phyloP scores from a whole-genome alignment of 441 rosid species.

The Croton laevigatus region DNA sequence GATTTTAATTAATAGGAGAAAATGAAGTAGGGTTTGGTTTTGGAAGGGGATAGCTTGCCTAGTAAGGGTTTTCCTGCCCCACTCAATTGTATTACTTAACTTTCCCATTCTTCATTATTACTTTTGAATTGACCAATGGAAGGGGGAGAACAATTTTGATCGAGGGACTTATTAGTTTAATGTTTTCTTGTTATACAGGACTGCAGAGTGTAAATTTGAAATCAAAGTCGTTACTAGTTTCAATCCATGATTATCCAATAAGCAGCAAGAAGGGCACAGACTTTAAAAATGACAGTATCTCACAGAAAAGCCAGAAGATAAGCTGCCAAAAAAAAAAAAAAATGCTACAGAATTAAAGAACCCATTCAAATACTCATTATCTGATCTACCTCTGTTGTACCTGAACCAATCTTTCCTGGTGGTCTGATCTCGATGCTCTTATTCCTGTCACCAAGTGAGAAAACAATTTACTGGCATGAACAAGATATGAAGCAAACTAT shows the following conservation, averaged over 20 bases:
- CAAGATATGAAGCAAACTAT: no score
- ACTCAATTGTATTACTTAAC: no score
- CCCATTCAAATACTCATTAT: neutral
- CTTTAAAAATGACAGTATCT: neutral
- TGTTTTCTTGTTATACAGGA: no score
- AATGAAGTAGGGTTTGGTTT: no score
- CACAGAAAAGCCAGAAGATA: neutral
- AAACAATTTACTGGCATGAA: constrained; percentile 5
- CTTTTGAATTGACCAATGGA: no score
- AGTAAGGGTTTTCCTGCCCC: no score
- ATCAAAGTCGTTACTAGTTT: neutral
- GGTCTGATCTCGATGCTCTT: constrained; percentile 57
- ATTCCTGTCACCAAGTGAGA: constrained; percentile 39
- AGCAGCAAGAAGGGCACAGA: neutral
- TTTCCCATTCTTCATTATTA: no score
- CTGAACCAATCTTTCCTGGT: constrained; percentile 68
- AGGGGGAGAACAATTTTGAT: no score
- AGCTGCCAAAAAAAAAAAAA: neutral
- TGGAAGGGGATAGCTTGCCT: no score
- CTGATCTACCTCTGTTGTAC: constrained; percentile 74
- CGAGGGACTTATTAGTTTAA: no score
- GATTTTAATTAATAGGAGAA: no score
- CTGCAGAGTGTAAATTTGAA: no score
- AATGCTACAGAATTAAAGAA: neutral
- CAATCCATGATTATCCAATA: neutral